phyloP scores from a whole-genome alignment of 2,329 filamentous ascomycete species.

The Phialemoniopsis sp. region DNA sequence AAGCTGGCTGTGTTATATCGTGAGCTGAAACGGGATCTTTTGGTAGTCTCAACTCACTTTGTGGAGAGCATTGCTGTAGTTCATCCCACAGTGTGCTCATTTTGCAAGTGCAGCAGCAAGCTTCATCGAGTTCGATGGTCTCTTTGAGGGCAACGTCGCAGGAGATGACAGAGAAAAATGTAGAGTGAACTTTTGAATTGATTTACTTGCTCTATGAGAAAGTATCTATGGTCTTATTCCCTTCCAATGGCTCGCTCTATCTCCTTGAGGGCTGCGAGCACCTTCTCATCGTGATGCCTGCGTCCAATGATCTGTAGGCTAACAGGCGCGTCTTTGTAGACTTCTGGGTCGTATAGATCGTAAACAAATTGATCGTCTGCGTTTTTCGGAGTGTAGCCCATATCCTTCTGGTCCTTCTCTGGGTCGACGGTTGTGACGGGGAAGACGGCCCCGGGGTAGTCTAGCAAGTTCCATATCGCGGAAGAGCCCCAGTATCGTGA shows the following conservation, averaged over 20 bases:
- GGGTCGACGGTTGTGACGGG: conserved; percentile 32
- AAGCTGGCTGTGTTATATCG: no score
- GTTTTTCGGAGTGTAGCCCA: conserved; percentile 12
- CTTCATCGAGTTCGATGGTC: no score
- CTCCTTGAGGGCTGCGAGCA: conserved; percentile 5
- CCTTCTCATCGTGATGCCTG: conserved; percentile 44
- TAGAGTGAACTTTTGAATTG: no score
- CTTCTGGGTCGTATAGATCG: conserved; percentile 32
- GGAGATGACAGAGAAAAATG: no score
- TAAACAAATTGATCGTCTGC: conserved; percentile 15
- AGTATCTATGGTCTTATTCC: no score
- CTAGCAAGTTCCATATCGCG: conserved; percentile 63
- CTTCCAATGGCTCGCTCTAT: conserved; percentile 1
- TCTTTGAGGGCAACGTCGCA: no score
- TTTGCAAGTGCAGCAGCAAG: no score
- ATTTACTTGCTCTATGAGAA: no score
- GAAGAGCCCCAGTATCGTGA: conserved; percentile 60
- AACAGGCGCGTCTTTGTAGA: conserved; percentile 43
- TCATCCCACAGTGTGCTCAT: no score
- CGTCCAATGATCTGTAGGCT: conserved; percentile 49
- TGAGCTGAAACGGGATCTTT: no score
- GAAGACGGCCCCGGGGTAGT: conserved; percentile 61
- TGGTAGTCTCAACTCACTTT: no score
- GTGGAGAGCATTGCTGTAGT: no score
- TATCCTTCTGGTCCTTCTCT: conserved; percentile 18